Evolutionary conservation across 257 asterid species (phyloP).

Genomic region (Fraxinus anomala): DNA sequence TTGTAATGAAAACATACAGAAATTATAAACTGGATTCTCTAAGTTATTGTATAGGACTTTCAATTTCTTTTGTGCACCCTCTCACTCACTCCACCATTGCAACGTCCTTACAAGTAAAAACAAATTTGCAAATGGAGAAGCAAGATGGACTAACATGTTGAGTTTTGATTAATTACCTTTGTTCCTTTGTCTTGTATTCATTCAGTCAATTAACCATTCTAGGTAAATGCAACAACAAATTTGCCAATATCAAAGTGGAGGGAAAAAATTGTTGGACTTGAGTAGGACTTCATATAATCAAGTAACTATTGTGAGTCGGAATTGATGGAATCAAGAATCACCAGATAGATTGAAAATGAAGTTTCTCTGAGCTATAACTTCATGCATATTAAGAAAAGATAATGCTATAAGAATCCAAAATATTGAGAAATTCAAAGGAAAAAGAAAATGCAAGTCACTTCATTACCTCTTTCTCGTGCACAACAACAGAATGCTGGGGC

Average conservation of each 20-base stretch:
- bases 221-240: not conserved
- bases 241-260: not conserved
- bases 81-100: constrained; percentile 5
- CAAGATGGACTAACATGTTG: not conserved
- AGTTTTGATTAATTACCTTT: not conserved
- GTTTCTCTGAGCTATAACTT: not conserved
- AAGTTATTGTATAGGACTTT: not conserved
- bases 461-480: constrained; percentile 82
- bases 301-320: not conserved
- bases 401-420: not conserved
- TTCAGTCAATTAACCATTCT: not conserved
- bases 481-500: constrained; percentile 64
- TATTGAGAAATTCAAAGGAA: not conserved
- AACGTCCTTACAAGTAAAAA: not conserved
- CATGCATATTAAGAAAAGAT: not conserved
- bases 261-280: not conserved
- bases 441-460: constrained; percentile 9
- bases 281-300: not conserved
- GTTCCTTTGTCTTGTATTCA: not conserved
- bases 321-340: not conserved
- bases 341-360: not conserved
- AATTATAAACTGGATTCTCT: not conserved
- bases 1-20: not conserved
- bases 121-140: not conserved
- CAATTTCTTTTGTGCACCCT: not conserved